Base-by-base conservation (phyloP, 192 early-diverging fungal species). In the Phlyctochytrium arcticum region DNA sequence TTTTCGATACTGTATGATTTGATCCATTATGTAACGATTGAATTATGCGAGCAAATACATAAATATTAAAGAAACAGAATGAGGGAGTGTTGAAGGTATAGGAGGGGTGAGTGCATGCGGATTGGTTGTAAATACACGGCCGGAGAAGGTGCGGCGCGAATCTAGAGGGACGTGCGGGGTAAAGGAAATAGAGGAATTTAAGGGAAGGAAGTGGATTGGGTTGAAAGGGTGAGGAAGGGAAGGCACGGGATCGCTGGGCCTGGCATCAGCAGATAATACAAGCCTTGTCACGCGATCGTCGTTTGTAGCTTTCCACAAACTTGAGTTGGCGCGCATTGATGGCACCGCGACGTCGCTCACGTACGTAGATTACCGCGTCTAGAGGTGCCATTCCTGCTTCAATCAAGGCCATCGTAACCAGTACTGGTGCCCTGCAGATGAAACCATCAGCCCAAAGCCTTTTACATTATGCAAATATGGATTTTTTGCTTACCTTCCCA, bases 391-490 rank as follows among this genome's bases (percentile, higher is more conserved):
- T 86, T 17, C 91, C 91, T 50, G 84, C 80, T 62, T 93, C 91
- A 48, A 93, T 87, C 36, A 93, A 70, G 6, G 90, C 88, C 67
- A 93, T 87, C 1, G 89, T 89, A 10, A 93, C 95, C 8, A 99
- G 77, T 17, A 94, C 88, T 1, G 96, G 96, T 4, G 62, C 62
- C 27, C 62, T 64, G 34, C 2, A 17, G n/a, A n/a, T n/a, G n/a
- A 53, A 2, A 12, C 1, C 2, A 12, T 53, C 50, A 53, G 26
- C 50, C 1, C 50, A 53, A 27, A 21, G n/a, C n/a, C n/a, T n/a
- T n/a, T n/a, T 42, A 42, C 39, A n/a, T 42, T 8, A 51, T 23
- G 8, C 9, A 12, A 12, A 19, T 24, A 8, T n/a, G n/a, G n/a
- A n/a, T n/a, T n/a, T n/a, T n/a, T n/a, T 26, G 24, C 34, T n/a